Base-by-base conservation (phyloP, 2,329 filamentous ascomycete genomes). In the Fusarium robinianum region DNA sequence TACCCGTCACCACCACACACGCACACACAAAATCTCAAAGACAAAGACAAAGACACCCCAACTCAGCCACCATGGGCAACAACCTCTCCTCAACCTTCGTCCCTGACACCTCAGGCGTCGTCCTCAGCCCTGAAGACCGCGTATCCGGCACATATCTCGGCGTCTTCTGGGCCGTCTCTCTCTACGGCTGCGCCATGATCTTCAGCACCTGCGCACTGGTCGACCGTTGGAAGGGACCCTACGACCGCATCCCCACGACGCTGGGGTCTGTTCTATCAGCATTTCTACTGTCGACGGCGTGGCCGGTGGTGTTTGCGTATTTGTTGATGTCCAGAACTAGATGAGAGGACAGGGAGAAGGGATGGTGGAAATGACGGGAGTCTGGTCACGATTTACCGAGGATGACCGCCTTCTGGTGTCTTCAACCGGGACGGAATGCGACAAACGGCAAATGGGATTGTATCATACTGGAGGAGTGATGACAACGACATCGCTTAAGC, bases 131-230 rank as follows among this genome's bases (percentile, higher is more conserved):
- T 3, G 8, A 54, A 12, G 71, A 74, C 39, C 43, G 49, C 22
- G 19, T 31, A 23, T 50, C 62, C 25, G 60, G 62, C 51, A 62
- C 71, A 37, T 50, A 67, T 21, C 47, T 72, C 46, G 65, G 51
- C 34, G 37, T 66, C 33, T 53, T 66, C 48, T 73, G 71, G 70
- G 60, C 42, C 6, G 37, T 57, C 17, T 60, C 62, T 5, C 46
- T 71, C 24, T 72, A 73, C 58, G 61, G 40, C 36, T 65, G 67
- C 46, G 69, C 65, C 60, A 70, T 72, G 63, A 68, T 74, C 56
- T 72, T 66, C 54, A 69, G 64, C 46, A 70, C 71, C 19, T 67
- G 69, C 58, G 60, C 59, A n/a, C 64, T 74, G 41, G 51, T 73
- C 51, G 66, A 69, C 49, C 67, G 71, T n/a, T 74, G 71, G 71